Conservation (phyloP, 1,139 yeast species). For the Suhomyces anneliseae region DNA sequence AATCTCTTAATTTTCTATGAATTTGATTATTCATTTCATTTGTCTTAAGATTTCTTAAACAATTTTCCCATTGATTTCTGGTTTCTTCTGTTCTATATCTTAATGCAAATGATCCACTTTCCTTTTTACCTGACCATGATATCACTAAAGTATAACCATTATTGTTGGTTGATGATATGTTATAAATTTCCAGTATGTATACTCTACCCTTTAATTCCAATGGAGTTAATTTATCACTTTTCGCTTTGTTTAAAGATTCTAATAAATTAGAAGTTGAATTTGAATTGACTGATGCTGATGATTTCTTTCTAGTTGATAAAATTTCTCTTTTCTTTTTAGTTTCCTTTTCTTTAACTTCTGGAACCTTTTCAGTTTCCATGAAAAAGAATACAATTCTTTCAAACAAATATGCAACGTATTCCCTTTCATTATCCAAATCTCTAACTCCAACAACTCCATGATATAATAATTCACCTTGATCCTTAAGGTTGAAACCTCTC, state of each 20-base stretch:
- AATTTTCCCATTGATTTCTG: slow-evolving; percentile 68
- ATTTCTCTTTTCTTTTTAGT: slow-evolving; percentile 35
- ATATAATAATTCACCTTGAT: slow-evolving; percentile 81
- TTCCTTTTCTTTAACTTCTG: slow-evolving; percentile 23
- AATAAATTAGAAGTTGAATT: slow-evolving; percentile 38
- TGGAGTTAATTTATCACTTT: slow-evolving; percentile 27
- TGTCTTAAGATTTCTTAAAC: slow-evolving; percentile 48
- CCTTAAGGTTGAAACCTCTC: slow-evolving; percentile 85
- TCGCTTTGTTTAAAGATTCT: slow-evolving; percentile 35
- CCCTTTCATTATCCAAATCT: slow-evolving; percentile 79
- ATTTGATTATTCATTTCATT: slow-evolving; percentile 45
- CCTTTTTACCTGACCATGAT: slow-evolving; percentile 79
- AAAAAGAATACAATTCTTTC: slow-evolving; percentile 85
- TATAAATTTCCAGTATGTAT: slow-evolving; percentile 65
- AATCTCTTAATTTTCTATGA: slow-evolving; percentile 40
- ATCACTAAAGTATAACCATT: slow-evolving; percentile 60
- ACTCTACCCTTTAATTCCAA: slow-evolving; percentile 67
- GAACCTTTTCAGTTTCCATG: slow-evolving; percentile 40
- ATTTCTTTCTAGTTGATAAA: slow-evolving; percentile 46
- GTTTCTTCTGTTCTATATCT: slow-evolving; percentile 70
- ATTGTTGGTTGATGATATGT: slow-evolving; percentile 42
- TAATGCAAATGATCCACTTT: slow-evolving; percentile 71
- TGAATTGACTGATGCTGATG: slow-evolving; percentile 30
- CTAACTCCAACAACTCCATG: slow-evolving; percentile 77
- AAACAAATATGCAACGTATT: slow-evolving; percentile 85